Percentiles rank a stretch among this genome's conserved stretches.
These are phyloP conservation scores for Striga hermonthica DNA, from an alignment of 305 asterid genomes.

Conservation along the genomic window DNA sequence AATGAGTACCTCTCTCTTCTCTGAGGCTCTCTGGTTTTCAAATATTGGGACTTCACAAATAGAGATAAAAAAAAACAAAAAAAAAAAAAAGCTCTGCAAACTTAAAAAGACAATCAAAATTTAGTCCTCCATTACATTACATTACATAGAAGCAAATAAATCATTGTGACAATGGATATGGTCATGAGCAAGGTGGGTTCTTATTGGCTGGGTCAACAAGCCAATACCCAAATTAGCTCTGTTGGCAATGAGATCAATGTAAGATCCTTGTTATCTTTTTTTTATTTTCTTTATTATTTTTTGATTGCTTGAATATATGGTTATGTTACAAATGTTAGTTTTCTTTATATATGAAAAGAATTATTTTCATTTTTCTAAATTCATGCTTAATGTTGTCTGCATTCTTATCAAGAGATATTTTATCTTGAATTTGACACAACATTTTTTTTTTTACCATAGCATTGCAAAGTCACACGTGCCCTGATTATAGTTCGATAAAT, in stretches of 20 bases:
- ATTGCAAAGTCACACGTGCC: no score
- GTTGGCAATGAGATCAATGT: slow-evolving; percentile 51
- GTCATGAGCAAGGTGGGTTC: slow-evolving; percentile 46
- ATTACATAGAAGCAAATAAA: neutral
- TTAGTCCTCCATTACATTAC: no score
- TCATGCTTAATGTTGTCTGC: neutral
- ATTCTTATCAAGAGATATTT: no score
- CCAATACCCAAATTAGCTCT: slow-evolving; percentile 36
- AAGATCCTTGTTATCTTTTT: slow-evolving; percentile 5
- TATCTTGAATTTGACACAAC: no score
- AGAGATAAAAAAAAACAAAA: no score
- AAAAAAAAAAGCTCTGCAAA: no score
- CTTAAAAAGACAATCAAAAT: no score
- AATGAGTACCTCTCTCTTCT: neutral
- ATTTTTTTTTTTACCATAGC: no score
- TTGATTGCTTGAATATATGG: neutral
- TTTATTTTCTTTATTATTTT: neutral
- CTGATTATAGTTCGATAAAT: no score
- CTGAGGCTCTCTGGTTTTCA: slow-evolving; percentile 15
- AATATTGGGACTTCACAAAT: neutral
- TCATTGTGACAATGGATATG: slow-evolving; percentile 39
- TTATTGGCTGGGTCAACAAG: slow-evolving; percentile 44
- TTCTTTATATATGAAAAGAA: neutral
- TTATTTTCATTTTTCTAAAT: neutral
- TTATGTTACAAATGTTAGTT: neutral